phyloP scores from a whole-genome alignment of 495 filamentous ascomycete species.

The Aspergillus taichungensis region DNA sequence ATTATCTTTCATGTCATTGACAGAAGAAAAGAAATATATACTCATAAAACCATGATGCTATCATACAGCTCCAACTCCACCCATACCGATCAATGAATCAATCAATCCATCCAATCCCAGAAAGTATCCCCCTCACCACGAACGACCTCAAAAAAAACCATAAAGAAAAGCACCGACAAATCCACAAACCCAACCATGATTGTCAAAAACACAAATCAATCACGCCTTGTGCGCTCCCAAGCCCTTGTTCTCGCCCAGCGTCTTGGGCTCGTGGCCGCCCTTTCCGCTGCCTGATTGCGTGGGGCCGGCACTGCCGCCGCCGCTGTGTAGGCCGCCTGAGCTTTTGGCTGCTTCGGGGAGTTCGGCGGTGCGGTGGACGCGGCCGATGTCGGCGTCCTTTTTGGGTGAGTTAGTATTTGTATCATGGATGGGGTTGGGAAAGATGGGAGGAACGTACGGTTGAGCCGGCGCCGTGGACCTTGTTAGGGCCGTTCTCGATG shows the following conservation, averaged over 20 bases:
- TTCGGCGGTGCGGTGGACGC: conserved; percentile 31
- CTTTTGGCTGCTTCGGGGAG: conserved; percentile 32
- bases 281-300: conserved; percentile 26
- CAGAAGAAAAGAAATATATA: background rate
- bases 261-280: conserved; percentile 35
- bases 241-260: conserved; percentile 32
- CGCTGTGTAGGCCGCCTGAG: conserved; percentile 19
- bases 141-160: background rate
- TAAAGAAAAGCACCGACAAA: background rate
- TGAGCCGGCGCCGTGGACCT: conserved; percentile 31
- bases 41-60: no score
- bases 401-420: background rate
- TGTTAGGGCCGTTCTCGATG: conserved; percentile 36
- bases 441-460: conserved; percentile 20
- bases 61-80: background rate
- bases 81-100: background rate
- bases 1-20: background rate
- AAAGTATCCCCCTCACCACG: no score
- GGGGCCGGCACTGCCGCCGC: conserved; percentile 14
- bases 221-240: conserved; percentile 14
- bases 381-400: conserved; percentile 33
- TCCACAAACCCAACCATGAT: background rate
- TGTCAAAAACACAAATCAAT: background rate
- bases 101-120: background rate
- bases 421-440: background rate